Base-by-base conservation (phyloP, 148 eudicot genomes). In the Chenopodium quinoa region DNA sequence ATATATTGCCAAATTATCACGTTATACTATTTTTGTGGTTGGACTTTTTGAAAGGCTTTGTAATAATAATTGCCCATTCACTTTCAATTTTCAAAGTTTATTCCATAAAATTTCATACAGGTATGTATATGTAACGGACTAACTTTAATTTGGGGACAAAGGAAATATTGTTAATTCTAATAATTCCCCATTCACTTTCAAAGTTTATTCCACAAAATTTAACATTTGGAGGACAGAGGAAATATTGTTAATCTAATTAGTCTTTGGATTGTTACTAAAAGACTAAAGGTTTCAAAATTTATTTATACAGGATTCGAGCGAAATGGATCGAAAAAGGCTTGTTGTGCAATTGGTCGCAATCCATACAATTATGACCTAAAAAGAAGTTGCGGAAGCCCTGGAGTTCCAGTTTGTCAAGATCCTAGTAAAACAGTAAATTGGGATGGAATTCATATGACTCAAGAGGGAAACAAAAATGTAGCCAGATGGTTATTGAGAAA, bases 391-490 rank as follows among this genome's bases (percentile, higher is more conserved):
- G 91, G 92, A 82, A 68, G 80, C 2, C 82, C 84, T 0, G 88
- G 83, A 34, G 85, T 87, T 50, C 48, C 81, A 0, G 81, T 81
- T 4, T 90, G 92, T 64, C 7, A 81, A 10, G 81, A 88, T 66
- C 88, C 88, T 0, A 62, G 46, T 0, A 79, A 78, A 73, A 78
- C 84, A 67, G 58, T 90, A 17, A 83, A 80, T 78, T 90, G 92
- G 92, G 91, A 90, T 60, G 92, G 92, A 4, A 75, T 88, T 20
- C 91, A 90, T 83, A 78, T 90, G 75, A 90, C 92, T 4, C 87
- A 88, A 77, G 75, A 85, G 25, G 88, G 81, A n/a, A 82, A 90
- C 81, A 80, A 78, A 66, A 69, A 75, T 27, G 75, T 89, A 17
- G 87, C 87, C 0, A 78, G 19, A 16, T 84, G 87, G 86, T 75